Base-by-base conservation (phyloP, 768 basidiomycete genomes). In the Phlebiopsis flavidoalba region DNA sequence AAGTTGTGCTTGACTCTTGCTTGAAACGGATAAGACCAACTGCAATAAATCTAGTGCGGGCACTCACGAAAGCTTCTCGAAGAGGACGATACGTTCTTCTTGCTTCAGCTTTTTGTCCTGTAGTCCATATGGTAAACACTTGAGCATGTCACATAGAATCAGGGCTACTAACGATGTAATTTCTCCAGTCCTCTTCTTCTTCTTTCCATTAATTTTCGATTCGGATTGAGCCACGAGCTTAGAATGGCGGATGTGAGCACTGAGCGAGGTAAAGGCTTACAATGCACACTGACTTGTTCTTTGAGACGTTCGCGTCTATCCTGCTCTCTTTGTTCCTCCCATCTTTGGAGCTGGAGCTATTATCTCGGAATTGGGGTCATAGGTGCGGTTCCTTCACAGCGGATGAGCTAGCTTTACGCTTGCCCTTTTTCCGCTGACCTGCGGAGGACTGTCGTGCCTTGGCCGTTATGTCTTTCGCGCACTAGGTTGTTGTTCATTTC, bases 61-160 rank as follows among this genome's bases (percentile, higher is more conserved):
- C 35, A 49, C 46, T 24, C 36, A 94, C 94, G 86, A 82, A 62
- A 97, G 78, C 71, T 91, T 93, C 64, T 91, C 84, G 58, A 96
- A 86, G 14, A 97, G 79, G 19, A 79, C 71, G 4, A 84, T 68
- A 49, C 94, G 83, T 62, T 93, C 92, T 69, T 97, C 95, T 71
- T 94, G 92, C 74, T 89, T 93, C 52, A 96, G 76, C 73, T 95
- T 95, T 76, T 95, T 95, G 53, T 93, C 89, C 93, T 95, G 63
- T 52, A 17, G 17, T 43, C 3, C 40, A 8, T 43, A 17, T 2
- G 17, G 10, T 17, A 8, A 43, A 3, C 6, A 31, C 61, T 35
- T 55, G 19, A n/a, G 36, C 12, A 40, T 7, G 26, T 21, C 35
- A 55, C 58, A 6, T 14, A 24, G 43, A 7, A 10, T 43, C 10